Evolutionary conservation across 345 rosid species (phyloP), one percentile per base, ranked within the genome.

Genomic region (Ceriops tagal): DNA sequence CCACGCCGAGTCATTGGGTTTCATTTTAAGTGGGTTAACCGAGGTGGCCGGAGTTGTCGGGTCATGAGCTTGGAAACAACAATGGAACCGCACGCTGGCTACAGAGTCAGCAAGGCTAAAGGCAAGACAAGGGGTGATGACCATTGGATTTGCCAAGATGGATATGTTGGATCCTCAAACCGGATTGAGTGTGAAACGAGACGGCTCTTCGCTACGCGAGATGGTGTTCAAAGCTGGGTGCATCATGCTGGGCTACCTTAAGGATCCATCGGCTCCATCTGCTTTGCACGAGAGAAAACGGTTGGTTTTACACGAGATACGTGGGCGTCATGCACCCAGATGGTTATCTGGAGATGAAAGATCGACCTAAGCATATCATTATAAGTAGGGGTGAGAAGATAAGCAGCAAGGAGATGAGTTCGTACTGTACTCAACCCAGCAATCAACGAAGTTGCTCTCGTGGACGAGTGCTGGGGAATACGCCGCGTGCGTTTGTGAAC

Each of bases 211-310:
- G 58, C 26, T 5, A 9, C 27, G 58, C 26, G 28, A 53, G 15
- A 53, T 53, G 21, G 58, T 53, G 10, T 55, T 55, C 15, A 55
- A 55, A 55, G 58, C 27, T 55, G 58, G 28, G 58, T 55, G 58
- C 8, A 26, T 22, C 11, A 22, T 55, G 28, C 16, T 21, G 27
- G 58, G 58, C 27, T 55, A 55, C 21, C 58, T 55, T 26, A 55
- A 55, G 5, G 58, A 55, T 15, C 58, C 9, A 26, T 22, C 5
- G 58, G 58, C 58, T 55, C 22, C 58, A 26, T 55, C 58, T 20
- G 58, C 58, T 2, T 55, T 6, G 28, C 15, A 22, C 21, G 11
- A 55, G 30, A 55, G 58, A 13, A 15, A 28, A 27, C 13, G 18
- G n/a, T 28, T 28, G 34, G 30, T 53, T 53, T 53, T 53, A 53